Evolutionary conservation across 495 filamentous ascomycete species (phyloP).

Genomic region (Astrocystis sublimbata): DNA sequence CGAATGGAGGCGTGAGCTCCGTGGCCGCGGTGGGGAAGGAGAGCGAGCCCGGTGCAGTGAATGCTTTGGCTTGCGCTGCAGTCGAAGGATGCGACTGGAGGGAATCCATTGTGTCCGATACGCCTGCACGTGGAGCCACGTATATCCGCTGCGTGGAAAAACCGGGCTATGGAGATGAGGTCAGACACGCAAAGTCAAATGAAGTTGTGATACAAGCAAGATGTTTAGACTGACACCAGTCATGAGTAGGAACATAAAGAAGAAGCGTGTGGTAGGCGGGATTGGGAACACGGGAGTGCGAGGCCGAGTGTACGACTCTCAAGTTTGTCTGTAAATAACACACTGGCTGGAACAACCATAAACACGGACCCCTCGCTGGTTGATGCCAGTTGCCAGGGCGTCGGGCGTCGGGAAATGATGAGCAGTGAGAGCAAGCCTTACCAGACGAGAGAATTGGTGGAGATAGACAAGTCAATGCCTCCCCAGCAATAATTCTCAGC

Average conservation of each 20-base stretch:
- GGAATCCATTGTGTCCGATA: slow-evolving; percentile 65
- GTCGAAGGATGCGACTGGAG: slow-evolving; percentile 88
- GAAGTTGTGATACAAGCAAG: background rate
- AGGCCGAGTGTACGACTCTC: background rate
- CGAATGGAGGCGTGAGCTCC: slow-evolving; percentile 72
- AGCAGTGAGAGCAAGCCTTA: slow-evolving; percentile 51
- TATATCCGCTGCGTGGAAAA: background rate
- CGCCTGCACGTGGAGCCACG: background rate
- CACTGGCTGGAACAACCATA: too few relatives aligned
- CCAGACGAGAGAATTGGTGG: slow-evolving; percentile 61
- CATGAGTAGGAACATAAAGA: background rate
- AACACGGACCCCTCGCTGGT: too few relatives aligned
- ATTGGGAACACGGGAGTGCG: background rate
- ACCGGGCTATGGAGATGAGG: background rate
- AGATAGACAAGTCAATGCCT: slow-evolving; percentile 99
- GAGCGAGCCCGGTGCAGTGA: slow-evolving; percentile 84
- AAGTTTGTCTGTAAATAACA: too few relatives aligned
- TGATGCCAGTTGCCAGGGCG: background rate
- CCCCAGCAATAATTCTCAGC: slow-evolving; percentile 62
- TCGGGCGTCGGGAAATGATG: background rate
- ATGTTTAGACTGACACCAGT: too few relatives aligned
- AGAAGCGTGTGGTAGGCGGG: background rate
- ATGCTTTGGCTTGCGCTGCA: slow-evolving; percentile 86
- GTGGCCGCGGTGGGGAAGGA: slow-evolving; percentile 83
- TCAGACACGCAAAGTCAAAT: background rate